Percentiles rank a stretch among this genome's conserved stretches.
These are phyloP conservation scores for Ceratocystis destructans DNA, from an alignment of 2,329 filamentous ascomycete species.

Conservation along the genomic window DNA sequence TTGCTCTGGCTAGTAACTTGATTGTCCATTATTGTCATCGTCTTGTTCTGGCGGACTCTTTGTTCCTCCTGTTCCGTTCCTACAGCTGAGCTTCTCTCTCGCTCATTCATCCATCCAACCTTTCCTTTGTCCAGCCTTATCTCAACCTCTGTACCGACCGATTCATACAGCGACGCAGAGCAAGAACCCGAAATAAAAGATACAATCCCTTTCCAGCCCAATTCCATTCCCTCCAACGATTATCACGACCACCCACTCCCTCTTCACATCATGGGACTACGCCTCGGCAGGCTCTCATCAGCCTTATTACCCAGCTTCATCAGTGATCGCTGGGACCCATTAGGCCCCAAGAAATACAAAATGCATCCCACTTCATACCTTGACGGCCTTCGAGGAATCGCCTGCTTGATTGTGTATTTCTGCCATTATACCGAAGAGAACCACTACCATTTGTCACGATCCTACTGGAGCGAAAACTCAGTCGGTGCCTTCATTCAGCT, in stretches of 20 bases:
- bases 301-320: slow-evolving; percentile 19
- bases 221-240: background rate
- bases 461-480: slow-evolving; percentile 35
- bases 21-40: background rate
- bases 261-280: slow-evolving; percentile 11
- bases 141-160: background rate
- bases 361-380: slow-evolving; percentile 43
- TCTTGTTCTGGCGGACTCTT: background rate
- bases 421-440: slow-evolving; percentile 34
- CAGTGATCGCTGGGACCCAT: slow-evolving; percentile 17
- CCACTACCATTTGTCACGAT: slow-evolving; percentile 21
- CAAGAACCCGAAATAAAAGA: background rate
- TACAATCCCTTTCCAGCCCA: too few relatives aligned
- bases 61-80: background rate
- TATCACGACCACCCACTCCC: background rate
- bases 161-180: background rate
- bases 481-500: slow-evolving; percentile 30
- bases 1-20: slow-evolving; percentile 4
- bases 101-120: background rate
- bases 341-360: slow-evolving; percentile 16
- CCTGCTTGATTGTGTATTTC: slow-evolving; percentile 42
- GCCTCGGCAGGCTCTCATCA: slow-evolving; percentile 12
- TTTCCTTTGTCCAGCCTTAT: background rate
- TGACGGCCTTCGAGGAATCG: slow-evolving; percentile 44
- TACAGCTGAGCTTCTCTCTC: background rate